Evolutionary conservation across 345 rosid species (phyloP), one percentile per base, ranked within the genome.

Genomic region (Anacardium occidentale): DNA sequence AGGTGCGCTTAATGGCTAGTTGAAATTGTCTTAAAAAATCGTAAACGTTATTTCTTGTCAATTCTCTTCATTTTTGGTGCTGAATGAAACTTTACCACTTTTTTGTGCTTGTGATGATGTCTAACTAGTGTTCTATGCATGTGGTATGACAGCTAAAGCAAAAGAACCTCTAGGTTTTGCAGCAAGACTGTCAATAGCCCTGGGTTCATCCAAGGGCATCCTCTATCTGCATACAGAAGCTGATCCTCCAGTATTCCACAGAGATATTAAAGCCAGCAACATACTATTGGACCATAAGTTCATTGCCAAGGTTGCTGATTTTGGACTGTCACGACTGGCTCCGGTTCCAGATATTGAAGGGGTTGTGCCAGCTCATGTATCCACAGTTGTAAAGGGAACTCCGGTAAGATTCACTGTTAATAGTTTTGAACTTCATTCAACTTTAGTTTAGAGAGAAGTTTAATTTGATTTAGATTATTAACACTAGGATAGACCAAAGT

Each of bases 251-350:
- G 85, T 95, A 71, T 92, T 91, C 74, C 96, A 95, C 76, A 86
- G 97, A 7, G 99, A 95, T 81, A 91, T 95, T 78, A 92, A 95
- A 81, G 97, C 99, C 58, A 92, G 88, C 84, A 95, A 92, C 83
- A 91, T 95, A 74, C 73, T 92, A 64, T 68, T 95, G 70, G 97
- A 92, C 79, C 65, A 88, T 8, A 89, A 74, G 75, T 88, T 81
- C 77, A 85, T 73, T 32, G 96, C 98, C n/a, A 92, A 92, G 77
- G 99, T 95, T 71, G 97, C 99, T 44, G 98, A 95, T 82, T 95
- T 95, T 77, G 97, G 99, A 66, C 90, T 95, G 57, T 95, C 97
- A 12, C 83, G 89, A 76, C 94, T 95, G 11, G 99, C 99, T 13
- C 96, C 97, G 10, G 89, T 86, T 71, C 94, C 92, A 29, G 87